Percentiles rank a stretch among this genome's conserved stretches.
These are phyloP conservation scores for Dunaliella sp. DNA, from an alignment of 139 green algal species.

Conservation along the genomic window DNA sequence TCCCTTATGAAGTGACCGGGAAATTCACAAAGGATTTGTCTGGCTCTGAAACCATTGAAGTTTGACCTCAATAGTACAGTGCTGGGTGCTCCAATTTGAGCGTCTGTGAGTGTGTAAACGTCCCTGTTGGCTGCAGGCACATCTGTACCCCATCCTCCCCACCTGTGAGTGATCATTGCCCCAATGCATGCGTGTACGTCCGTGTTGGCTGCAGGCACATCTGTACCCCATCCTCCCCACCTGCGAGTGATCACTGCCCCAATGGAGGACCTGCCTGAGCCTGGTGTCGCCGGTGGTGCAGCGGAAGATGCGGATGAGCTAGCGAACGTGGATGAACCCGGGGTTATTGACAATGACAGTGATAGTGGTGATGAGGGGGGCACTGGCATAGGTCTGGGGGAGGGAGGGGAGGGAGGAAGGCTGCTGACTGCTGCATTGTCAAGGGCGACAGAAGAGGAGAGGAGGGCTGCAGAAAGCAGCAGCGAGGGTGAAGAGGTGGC, in stretches of 20 bases:
- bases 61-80: too few relatives aligned
- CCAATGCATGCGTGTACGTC: background rate
- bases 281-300: slow-evolving; percentile 38
- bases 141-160: background rate
- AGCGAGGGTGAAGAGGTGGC: too few relatives aligned
- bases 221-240: slow-evolving; percentile 42
- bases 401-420: background rate
- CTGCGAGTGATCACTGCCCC: slow-evolving; percentile 48
- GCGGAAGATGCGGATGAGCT: slow-evolving; percentile 32
- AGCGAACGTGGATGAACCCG: background rate
- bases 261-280: slow-evolving; percentile 43
- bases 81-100: too few relatives aligned
- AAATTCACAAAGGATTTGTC: too few relatives aligned
- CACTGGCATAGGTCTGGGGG: background rate
- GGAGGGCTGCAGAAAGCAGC: background rate
- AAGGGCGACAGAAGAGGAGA: background rate
- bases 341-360: slow-evolving; percentile 11
- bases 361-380: background rate
- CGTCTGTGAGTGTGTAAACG: background rate
- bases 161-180: background rate
- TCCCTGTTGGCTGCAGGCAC: background rate
- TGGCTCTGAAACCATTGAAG: too few relatives aligned
- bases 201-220: background rate
- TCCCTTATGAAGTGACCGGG: too few relatives aligned
- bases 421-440: background rate